Base-by-base conservation (phyloP, 139 green algal species). In the Coccomyxa sp. region DNA sequence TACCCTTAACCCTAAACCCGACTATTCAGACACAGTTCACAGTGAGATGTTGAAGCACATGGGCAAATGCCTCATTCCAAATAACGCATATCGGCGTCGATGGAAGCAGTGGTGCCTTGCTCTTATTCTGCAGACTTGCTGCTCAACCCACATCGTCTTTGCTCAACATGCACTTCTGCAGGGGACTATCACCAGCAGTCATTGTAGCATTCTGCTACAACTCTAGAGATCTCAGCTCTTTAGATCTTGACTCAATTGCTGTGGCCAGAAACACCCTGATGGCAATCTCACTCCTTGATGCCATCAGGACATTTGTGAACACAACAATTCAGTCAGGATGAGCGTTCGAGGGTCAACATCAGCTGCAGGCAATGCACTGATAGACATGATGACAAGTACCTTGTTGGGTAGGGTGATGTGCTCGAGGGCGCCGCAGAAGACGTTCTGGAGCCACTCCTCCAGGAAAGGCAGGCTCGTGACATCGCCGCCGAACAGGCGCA, bases 361-460 rank as follows among this genome's bases (percentile, higher is more conserved):
- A 71, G 7, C 21, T 28, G 63, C 63, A 71, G 18, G 63, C 63
- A 25, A 71, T 21, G 63, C 63, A 21, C 18, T 21, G 63, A 25
- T 71, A 71, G 18, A 11, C 10, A 4, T 28, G 1, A 71, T 21
- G 21, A 71, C 1, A 1, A 21, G 18, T 9, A 25, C 63, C 63
- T 71, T 71, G 9, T 71, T 25, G 18, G 63, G 63, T 9, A 71
- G 63, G 21, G 63, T 71, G 63, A 28, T 28, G 63, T 21, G 63
- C 63, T 71, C n/a, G 25, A 83, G 66, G 0, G 30, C 25, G 79
- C 85, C 67, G 28, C 59, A 63, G 57, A 88, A 67, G 17, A 88
- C 66, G 31, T 58, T 71, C 67, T 81, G 45, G 60, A 88, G 66
- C 85, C 85, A 88, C 13, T 77, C 45, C 32, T 88, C 85, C 85